Evolutionary conservation across 441 rosid species (phyloP).

Genomic region (Aquilaria agallochum): DNA sequence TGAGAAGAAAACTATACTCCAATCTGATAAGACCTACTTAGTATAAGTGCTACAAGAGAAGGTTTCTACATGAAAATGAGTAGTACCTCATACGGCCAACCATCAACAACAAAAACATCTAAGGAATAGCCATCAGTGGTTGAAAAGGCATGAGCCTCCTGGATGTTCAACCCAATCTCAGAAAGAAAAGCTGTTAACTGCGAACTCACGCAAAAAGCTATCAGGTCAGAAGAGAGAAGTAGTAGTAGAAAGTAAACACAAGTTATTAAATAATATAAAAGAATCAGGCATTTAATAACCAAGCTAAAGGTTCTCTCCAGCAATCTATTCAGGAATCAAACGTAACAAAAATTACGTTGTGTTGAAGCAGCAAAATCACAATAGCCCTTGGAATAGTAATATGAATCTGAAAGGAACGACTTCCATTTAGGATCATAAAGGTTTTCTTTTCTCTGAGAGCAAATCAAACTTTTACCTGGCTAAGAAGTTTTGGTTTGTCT

Average conservation of each 20-base stretch:
- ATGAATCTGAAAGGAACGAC: background rate
- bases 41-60: too few species aligned
- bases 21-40: too few species aligned
- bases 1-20: constrained; percentile 12
- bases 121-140: constrained; percentile 67
- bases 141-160: constrained; percentile 77
- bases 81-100: constrained; percentile 74
- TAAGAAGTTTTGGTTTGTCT: constrained; percentile 74
- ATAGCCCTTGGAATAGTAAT: too few species aligned
- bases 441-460: constrained; percentile 8
- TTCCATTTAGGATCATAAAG: constrained; percentile 8
- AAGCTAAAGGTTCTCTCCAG: too few species aligned
- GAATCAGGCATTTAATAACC: too few species aligned
- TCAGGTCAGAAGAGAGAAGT: constrained; percentile 13
- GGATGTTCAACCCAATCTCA: constrained; percentile 72
- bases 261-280: too few species aligned
- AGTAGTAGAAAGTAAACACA: background rate
- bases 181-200: constrained; percentile 66
- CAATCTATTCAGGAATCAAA: too few species aligned
- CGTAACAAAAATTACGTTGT: too few species aligned
- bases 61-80: background rate
- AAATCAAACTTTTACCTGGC: constrained; percentile 43
- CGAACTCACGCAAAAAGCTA: constrained; percentile 13
- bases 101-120: constrained; percentile 79
- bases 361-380: too few species aligned